Evolutionary conservation across 441 rosid genomes (phyloP).

Genomic region (Gossypium gossypioides): DNA sequence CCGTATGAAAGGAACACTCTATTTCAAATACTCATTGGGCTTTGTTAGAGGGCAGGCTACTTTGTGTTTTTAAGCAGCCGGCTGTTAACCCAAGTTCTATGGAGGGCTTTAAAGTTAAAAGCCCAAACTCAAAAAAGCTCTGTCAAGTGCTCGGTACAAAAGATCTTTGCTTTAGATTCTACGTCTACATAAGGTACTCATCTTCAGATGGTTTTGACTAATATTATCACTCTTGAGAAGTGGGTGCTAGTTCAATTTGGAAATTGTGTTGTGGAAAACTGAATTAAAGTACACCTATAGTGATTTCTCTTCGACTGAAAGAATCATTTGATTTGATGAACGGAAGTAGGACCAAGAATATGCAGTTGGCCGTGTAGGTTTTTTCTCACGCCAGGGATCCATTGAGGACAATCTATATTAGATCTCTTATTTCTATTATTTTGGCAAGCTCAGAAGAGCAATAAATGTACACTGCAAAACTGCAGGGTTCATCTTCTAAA

Average conservation of each 20-base stretch:
- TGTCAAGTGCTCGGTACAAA: neutral
- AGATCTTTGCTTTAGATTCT: neutral
- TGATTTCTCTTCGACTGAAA: neutral
- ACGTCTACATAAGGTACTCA: neutral
- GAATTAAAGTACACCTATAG: too few relatives aligned
- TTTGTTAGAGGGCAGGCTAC: neutral
- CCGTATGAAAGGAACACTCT: neutral
- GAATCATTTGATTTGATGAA: neutral
- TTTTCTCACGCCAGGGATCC: too few relatives aligned
- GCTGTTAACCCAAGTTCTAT: neutral
- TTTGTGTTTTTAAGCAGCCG: neutral
- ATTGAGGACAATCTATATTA: neutral
- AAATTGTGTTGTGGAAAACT: too few relatives aligned
- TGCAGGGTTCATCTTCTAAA: neutral
- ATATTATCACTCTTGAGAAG: too few relatives aligned
- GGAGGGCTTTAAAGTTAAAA: neutral
- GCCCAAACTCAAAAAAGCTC: neutral
- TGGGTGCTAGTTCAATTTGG: too few relatives aligned
- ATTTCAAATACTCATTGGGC: neutral
- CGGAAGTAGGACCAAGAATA: neutral
- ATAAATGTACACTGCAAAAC: neutral
- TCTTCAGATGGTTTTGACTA: neutral
- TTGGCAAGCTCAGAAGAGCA: neutral
- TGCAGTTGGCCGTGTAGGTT: neutral
- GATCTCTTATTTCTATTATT: neutral